A percentile compares a stretch with the other conserved stretches of the same genome.
These are phyloP conservation scores for Cydonia oblonga DNA, from an alignment of 331 rosid species.

Conservation along the genomic window DNA sequence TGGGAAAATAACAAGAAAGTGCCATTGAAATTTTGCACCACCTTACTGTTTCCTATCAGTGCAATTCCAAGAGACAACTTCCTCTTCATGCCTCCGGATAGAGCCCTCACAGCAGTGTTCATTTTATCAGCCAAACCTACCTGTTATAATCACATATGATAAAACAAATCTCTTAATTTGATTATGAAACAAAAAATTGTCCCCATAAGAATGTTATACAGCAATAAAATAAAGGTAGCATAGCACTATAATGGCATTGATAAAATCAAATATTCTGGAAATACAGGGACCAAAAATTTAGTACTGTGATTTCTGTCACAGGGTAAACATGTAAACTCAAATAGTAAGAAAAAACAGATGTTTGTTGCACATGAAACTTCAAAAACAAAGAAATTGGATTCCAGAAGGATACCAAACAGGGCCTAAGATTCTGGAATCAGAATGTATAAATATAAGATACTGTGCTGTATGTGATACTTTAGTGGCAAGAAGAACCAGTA, in stretches of 20 bases:
- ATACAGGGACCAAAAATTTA: not conserved
- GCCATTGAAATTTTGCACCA: conserved; percentile 17
- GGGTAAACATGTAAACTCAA: not conserved
- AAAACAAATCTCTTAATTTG: not conserved
- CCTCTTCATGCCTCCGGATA: conserved; percentile 99
- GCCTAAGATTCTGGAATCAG: not conserved
- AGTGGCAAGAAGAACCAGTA: not conserved
- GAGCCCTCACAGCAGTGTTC: conserved; percentile 60
- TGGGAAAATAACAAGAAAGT: not conserved
- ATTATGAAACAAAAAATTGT: not conserved
- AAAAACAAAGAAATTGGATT: not conserved
- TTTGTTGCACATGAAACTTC: not conserved
- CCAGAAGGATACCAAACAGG: not conserved
- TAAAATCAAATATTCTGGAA: not conserved
- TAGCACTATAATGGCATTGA: not conserved
- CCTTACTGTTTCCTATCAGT: conserved; percentile 90
- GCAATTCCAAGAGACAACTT: conserved; percentile 97
- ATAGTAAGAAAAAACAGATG: not conserved
- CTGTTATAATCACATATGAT: conserved; percentile 32
- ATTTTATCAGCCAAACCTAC: conserved; percentile 93
- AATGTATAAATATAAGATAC: not conserved
- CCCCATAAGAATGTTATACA: not conserved
- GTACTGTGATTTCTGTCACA: not conserved
- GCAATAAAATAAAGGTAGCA: not conserved
- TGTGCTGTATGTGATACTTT: not conserved